Conservation (phyloP, 2,329 filamentous ascomycete species). For the Basipetospora chlamydospora region DNA sequence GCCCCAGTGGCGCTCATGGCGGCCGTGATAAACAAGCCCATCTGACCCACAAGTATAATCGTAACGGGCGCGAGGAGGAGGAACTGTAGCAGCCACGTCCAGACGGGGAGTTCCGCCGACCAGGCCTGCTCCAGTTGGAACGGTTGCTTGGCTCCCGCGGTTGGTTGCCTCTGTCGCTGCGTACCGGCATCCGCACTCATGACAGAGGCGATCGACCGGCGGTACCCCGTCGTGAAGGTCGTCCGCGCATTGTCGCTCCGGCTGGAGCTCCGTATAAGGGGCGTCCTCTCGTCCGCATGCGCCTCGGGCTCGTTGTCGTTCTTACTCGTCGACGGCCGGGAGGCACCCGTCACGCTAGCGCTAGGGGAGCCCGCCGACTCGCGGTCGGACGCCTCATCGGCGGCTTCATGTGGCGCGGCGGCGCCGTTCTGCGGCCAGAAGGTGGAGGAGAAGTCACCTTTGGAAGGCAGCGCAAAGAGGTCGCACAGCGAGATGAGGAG, state of each 20-base stretch:
- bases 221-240: slow-evolving; percentile 41
- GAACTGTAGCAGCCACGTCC: slow-evolving; percentile 81
- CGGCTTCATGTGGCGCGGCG: background rate
- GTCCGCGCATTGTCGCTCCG: background rate
- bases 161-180: background rate
- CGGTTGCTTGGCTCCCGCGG: background rate
- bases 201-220: slow-evolving; percentile 28
- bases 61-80: slow-evolving; percentile 65
- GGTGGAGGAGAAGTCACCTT: slow-evolving; percentile 48
- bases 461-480: slow-evolving; percentile 60
- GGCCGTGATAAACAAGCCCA: slow-evolving; percentile 57
- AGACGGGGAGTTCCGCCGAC: slow-evolving; percentile 65
- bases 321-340: background rate
- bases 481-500: slow-evolving; percentile 66
- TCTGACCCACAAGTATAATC: slow-evolving; percentile 62
- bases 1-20: slow-evolving; percentile 67
- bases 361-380: background rate
- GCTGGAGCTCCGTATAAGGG: slow-evolving; percentile 2
- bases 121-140: slow-evolving; percentile 56
- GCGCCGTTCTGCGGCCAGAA: background rate
- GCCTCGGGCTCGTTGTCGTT: slow-evolving; percentile 3
- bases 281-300: slow-evolving; percentile 3
- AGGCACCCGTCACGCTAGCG: slow-evolving; percentile 1
- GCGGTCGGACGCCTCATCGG: background rate
- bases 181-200: slow-evolving; percentile 2